These are phyloP conservation scores for Rehmannia glutinosa DNA, from an alignment of 257 asterid species.

Conservation along the genomic window DNA sequence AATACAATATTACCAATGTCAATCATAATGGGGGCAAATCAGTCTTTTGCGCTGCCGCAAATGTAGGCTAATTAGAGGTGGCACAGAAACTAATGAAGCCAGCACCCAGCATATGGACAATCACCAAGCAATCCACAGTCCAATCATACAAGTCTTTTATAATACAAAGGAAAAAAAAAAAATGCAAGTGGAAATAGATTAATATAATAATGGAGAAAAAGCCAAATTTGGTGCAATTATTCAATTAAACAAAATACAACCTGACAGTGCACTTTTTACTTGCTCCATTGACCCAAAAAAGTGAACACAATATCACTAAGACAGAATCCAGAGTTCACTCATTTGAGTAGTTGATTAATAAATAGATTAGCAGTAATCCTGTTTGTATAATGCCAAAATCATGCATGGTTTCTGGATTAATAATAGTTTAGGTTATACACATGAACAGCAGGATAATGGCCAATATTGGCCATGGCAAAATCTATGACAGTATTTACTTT, in stretches of 20 bases:
- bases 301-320: background rate
- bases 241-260: background rate
- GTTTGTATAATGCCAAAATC: no score
- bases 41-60: conserved; percentile 11
- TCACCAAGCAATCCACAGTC: conserved; percentile 11
- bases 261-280: conserved; percentile 19
- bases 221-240: conserved; percentile 9
- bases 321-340: no score
- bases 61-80: conserved; percentile 2
- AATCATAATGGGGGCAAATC: conserved; percentile 13
- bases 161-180: no score
- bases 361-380: no score
- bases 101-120: conserved; percentile 7
- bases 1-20: no score
- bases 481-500: no score
- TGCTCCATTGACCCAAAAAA: conserved; percentile 23
- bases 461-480: no score
- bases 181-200: conserved; percentile 2
- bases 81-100: conserved; percentile 24
- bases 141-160: no score
- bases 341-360: background rate
- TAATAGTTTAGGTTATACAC: no score
- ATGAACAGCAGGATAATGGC: no score
- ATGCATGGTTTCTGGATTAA: no score
- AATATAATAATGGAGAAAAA: no score